Conservation (phyloP, 352 stramenopile species). For the Globisporangium iwayamae region DNA sequence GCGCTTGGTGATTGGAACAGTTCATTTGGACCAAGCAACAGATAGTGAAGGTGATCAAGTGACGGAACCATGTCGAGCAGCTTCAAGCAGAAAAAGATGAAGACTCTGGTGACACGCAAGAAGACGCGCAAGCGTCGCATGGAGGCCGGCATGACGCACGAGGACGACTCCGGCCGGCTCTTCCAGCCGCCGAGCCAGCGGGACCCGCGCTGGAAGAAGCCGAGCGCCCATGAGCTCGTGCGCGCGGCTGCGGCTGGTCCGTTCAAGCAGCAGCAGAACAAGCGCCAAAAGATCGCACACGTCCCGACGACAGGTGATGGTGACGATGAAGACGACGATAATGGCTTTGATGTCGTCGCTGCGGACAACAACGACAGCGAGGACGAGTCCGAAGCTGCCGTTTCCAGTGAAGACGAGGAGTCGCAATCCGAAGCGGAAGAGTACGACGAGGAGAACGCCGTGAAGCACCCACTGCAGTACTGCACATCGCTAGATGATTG, state of each 20-base stretch:
- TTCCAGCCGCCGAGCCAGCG: conserved; percentile 70
- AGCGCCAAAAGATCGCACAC: conserved; percentile 36
- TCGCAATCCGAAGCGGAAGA: conserved; percentile 18
- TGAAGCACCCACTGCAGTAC: conserved; percentile 37
- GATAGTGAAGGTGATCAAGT: not conserved
- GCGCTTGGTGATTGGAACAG: not conserved
- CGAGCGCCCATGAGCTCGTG: conserved; percentile 37
- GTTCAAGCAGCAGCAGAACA: conserved; percentile 14
- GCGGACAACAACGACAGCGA: conserved; percentile 17
- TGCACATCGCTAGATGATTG: conserved; percentile 51
- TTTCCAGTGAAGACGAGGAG: conserved; percentile 17
- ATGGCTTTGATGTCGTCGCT: conserved; percentile 18
- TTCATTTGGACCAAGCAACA: not conserved
- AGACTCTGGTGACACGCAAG: conserved; percentile 74
- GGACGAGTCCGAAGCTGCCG: conserved; percentile 14
- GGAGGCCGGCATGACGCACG: conserved; percentile 47
- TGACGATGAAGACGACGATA: conserved; percentile 14
- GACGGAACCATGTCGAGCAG: conserved; percentile 58
- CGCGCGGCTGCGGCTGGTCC: conserved; percentile 20
- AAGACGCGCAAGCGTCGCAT: conserved; percentile 76
- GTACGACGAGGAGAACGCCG: conserved; percentile 15
- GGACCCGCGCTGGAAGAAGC: conserved; percentile 76
- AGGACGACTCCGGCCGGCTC: conserved; percentile 65
- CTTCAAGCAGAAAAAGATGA: conserved; percentile 85
- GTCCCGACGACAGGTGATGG: conserved; percentile 11